Percentiles rank a stretch among this genome's conserved stretches.
Conservation (phyloP, 179 eudicot species). For the Vitellaria paradoxa region DNA sequence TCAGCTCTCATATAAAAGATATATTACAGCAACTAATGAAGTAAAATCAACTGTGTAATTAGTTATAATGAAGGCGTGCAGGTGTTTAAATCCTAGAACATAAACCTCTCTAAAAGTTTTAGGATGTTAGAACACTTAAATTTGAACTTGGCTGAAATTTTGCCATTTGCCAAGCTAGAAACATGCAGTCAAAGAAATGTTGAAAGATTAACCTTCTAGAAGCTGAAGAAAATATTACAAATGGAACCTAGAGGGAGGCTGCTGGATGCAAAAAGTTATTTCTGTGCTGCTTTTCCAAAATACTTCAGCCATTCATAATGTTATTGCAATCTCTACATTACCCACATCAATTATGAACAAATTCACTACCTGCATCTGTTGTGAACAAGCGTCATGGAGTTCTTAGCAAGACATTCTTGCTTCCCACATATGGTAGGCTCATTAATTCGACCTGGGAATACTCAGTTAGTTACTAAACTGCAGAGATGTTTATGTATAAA, state of each 20-base stretch:
- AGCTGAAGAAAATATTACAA: not conserved
- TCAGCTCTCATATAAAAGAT: not conserved
- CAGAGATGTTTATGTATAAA: not conserved
- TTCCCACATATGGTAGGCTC: constrained; percentile 78
- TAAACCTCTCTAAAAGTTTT: not conserved
- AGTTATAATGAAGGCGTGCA: not conserved
- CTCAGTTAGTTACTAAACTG: constrained; percentile 8
- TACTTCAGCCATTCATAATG: not conserved
- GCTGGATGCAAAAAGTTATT: not conserved
- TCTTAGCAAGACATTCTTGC: constrained; percentile 81
- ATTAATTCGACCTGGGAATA: constrained; percentile 64
- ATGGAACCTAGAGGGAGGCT: not conserved
- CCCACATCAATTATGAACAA: not conserved
- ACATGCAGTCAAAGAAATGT: not conserved
- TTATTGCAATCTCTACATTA: not conserved
- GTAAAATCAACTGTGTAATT: not conserved
- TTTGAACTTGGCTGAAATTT: not conserved
- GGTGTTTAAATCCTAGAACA: not conserved
- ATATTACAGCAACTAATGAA: not conserved
- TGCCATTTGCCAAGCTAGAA: not conserved
- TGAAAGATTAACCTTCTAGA: not conserved
- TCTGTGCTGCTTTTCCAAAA: not conserved
- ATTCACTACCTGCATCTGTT: constrained; percentile 82
- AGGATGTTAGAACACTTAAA: not conserved
- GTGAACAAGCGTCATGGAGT: constrained; percentile 92